Base-by-base conservation (phyloP, 805 yeast genomes). In the Yamadazyma nakazawae region DNA sequence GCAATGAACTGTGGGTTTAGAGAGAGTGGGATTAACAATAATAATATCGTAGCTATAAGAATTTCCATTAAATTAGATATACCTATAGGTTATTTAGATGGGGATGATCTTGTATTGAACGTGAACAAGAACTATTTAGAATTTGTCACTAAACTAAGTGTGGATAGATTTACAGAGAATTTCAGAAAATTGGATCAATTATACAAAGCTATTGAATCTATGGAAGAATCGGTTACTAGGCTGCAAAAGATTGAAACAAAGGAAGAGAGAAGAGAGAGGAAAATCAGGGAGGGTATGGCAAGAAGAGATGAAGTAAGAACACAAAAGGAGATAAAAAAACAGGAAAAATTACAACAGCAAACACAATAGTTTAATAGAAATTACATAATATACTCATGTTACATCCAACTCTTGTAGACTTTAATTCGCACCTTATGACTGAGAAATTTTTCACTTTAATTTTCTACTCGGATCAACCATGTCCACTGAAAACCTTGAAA, bases 1-100 rank as follows among this genome's bases (percentile, higher is more conserved):
- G 96, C 96, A 0, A 84, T 88, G 88, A 75, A 78, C 2, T 84
- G 94, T 65, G 96, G 96, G 2, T 89, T 85, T 58, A 74, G 96
- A 57, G 96, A 89, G 62, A 77, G 88, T 26, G 96, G 96, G 0
- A 87, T 89, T 39, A 95, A 95, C 7, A 74, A 82, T 26, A 87
- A 88, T 56, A 79, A 81, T 54, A 72, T 84, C 11, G 95, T 89
- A 6, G 96, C 90, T 0, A 78, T 89, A 16, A 71, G 96, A 52
- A 85, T 81, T 1, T 81, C 88, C 4, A 81, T 89, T 47, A 79
- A 80, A 51, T 62, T 89, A 19, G 96, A 89, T 59, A 72, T 83
- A 0, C 96, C 96, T 0, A 78, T 88, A 28, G 96, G 91, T 0
- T 79, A 66, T 54, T 61, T 75, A 11, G 68, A 66, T 4, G 56